Evolutionary conservation across 306 rosid species (phyloP).

Genomic region (Acacia confusa): DNA sequence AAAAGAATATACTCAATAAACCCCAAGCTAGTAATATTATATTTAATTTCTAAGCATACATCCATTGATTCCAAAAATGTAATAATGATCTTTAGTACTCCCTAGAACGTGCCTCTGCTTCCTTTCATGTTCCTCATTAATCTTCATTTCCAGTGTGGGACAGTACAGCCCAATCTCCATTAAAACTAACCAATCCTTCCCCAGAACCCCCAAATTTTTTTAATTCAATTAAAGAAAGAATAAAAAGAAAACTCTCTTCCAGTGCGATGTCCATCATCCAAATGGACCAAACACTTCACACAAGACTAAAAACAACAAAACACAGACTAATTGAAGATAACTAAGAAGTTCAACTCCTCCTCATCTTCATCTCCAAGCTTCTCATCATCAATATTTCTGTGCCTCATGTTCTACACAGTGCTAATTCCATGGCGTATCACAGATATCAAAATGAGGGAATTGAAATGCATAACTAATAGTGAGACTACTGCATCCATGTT

Average conservation of each 20-base stretch:
- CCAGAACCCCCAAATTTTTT: background rate
- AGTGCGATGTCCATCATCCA: background rate
- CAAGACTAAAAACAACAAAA: constrained; percentile 17
- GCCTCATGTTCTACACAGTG: background rate
- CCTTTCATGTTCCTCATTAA: background rate
- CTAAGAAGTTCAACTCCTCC: background rate
- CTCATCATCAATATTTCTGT: background rate
- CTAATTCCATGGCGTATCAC: too few relatives aligned
- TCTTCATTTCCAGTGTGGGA: constrained; percentile 8
- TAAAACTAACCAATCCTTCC: constrained; percentile 11
- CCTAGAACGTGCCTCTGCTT: background rate
- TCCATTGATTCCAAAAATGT: background rate
- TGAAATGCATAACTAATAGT: too few relatives aligned
- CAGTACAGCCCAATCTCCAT: constrained; percentile 10
- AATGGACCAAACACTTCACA: background rate
- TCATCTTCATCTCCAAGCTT: background rate
- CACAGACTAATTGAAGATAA: background rate
- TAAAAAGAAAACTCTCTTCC: background rate
- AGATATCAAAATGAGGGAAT: background rate
- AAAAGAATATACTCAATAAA: background rate
- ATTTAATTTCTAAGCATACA: background rate
- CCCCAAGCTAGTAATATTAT: background rate
- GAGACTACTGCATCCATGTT: too few relatives aligned
- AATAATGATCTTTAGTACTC: background rate
- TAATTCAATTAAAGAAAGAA: background rate